Evolutionary conservation across 306 rosid genomes (phyloP).

Genomic region (Hippophae rhamnoides): DNA sequence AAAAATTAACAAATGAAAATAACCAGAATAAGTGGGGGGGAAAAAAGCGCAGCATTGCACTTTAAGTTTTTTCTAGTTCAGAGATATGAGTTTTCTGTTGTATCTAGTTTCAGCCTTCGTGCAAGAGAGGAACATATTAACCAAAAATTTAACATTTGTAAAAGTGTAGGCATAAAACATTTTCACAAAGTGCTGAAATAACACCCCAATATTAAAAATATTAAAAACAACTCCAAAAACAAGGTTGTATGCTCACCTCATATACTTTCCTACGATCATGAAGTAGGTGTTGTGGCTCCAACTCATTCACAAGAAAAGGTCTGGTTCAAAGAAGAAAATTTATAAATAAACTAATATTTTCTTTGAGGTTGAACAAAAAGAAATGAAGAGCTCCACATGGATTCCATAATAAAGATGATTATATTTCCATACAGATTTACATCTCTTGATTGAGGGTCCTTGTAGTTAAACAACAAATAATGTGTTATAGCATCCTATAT

Average conservation of each 20-base stretch:
- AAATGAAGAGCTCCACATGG: constrained; percentile 1
- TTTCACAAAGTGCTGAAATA: background rate
- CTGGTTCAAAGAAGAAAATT: constrained; percentile 48
- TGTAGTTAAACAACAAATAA: too few species aligned
- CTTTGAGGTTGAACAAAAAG: constrained; percentile 1
- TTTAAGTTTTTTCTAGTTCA: background rate
- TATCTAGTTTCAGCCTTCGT: too few species aligned
- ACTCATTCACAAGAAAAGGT: constrained; percentile 79
- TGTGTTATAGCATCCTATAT: too few species aligned
- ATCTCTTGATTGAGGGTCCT: too few species aligned
- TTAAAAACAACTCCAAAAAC: background rate
- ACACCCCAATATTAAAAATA: background rate
- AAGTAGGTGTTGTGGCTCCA: constrained; percentile 95
- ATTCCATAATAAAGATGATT: background rate
- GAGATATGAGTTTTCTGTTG: background rate
- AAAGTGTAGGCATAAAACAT: background rate
- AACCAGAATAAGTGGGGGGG: background rate
- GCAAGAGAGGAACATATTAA: background rate
- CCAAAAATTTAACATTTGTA: too few species aligned
- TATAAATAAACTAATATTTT: constrained; percentile 18
- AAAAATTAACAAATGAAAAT: too few species aligned
- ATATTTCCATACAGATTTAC: too few species aligned
- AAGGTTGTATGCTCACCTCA: constrained; percentile 43
- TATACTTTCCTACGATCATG: constrained; percentile 93
- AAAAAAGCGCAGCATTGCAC: background rate